Conservation (phyloP, 352 stramenopile species). For the Thalassiosira exigua region DNA sequence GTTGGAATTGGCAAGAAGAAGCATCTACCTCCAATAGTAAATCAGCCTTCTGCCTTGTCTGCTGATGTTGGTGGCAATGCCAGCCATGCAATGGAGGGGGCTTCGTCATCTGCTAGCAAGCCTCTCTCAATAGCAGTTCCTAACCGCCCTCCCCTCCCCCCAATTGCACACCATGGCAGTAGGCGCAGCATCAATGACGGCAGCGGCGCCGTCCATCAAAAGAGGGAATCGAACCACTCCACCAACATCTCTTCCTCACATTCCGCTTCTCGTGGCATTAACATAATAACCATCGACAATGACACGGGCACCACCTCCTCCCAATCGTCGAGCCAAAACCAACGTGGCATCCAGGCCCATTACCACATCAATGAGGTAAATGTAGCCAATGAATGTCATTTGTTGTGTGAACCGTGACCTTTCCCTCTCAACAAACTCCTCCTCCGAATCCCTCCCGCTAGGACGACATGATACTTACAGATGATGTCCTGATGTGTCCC, state of each 20-base stretch:
- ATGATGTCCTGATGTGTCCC: slow-evolving; percentile 81
- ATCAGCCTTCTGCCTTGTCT: too few species aligned
- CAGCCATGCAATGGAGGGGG: background rate
- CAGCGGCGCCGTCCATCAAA: background rate
- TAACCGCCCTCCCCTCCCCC: too few species aligned
- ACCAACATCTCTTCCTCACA: slow-evolving; percentile 6
- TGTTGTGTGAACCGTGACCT: too few species aligned
- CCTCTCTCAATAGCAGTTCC: background rate
- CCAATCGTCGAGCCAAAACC: slow-evolving; percentile 52
- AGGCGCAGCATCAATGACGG: background rate
- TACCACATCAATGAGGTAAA: slow-evolving; percentile 84
- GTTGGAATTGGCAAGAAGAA: slow-evolving; percentile 73
- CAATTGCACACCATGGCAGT: too few species aligned
- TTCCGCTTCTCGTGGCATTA: slow-evolving; percentile 12
- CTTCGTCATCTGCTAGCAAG: background rate
- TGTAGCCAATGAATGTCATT: too few species aligned
- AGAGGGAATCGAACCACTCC: slow-evolving; percentile 5
- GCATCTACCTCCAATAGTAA: background rate
- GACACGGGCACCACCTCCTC: slow-evolving; percentile 59
- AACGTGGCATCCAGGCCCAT: slow-evolving; percentile 60
- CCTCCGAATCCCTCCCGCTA: too few species aligned
- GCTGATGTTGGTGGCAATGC: too few species aligned
- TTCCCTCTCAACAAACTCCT: too few species aligned
- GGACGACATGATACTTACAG: slow-evolving; percentile 81
- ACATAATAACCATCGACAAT: slow-evolving; percentile 56